Base-by-base conservation (phyloP, 805 yeast genomes). In the Barnettozyma botsteinii region DNA sequence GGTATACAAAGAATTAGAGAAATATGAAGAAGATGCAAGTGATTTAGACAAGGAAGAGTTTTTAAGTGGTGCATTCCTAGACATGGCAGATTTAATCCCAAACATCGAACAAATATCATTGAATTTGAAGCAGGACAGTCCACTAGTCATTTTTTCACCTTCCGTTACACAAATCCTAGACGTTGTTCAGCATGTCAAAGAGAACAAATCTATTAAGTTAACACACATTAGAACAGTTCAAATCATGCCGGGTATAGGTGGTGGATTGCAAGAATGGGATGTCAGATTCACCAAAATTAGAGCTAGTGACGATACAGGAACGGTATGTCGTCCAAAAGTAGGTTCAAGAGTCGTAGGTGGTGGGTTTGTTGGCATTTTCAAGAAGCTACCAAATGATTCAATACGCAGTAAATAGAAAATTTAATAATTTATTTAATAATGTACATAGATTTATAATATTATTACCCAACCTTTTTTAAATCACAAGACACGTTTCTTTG, bases 231-330 rank as follows among this genome's bases (percentile, higher is more conserved):
- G 62, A 31, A 64, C 72, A 4, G 55, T 65, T 17, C 77, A 72
- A 47, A 41, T 73, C 14, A 48, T 61, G 34, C 69, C 71, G 12
- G 76, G 77, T 6, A 69, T 66, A 25, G 75, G 75, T 2, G 77
- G 76, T 18, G 75, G 76, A 0, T 49, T 73, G 42, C 65, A 70
- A 44, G 74, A 69, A 34, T 73, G 79, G 79, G 77, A 73, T 45
- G 57, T 71, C 1, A 53, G 75, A 35, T 54, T 55, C 27, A 52
- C 73, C 1, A 42, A 50, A 2, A 60, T 69, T n/a, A 61, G 66
- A 51, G 62, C 65, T 4, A 63, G 67, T 2, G 68, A 67, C 3
- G 62, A 64, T 28, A 50, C 53, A 5, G 74, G 65, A 2, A 52
- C 63, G 41, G 73, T 72, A 5, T 72, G 75, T 37, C 57, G 77